Conservation (phyloP, 2,329 filamentous ascomycete genomes). For the Colletotrichum godetiae region DNA sequence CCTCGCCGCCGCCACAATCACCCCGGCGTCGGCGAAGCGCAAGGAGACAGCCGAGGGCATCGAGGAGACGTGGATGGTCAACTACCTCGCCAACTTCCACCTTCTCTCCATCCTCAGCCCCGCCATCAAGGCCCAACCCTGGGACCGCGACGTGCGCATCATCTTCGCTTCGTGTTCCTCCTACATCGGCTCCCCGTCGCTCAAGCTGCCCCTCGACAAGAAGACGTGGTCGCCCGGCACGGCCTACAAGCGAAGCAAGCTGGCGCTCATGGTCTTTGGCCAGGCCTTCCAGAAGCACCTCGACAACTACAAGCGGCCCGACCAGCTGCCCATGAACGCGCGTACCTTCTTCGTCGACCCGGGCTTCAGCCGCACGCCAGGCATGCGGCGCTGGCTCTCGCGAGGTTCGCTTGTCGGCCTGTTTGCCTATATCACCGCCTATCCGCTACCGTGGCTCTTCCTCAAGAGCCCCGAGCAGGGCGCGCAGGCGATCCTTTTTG, state of each 20-base stretch:
- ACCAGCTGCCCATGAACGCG: conserved; percentile 83
- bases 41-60: conserved; percentile 80
- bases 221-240: conserved; percentile 65
- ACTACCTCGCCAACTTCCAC: conserved; percentile 96
- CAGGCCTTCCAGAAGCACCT: conserved; percentile 93
- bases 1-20: conserved; percentile 84
- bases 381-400: conserved; percentile 87
- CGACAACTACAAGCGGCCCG: conserved; percentile 83
- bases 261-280: conserved; percentile 91
- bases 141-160: conserved; percentile 92
- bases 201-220: conserved; percentile 63
- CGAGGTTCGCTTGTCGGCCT: conserved; percentile 86
- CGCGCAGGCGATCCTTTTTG: conserved; percentile 87
- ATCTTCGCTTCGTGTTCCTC: conserved; percentile 88
- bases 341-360: conserved; percentile 90
- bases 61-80: conserved; percentile 92
- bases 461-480: conserved; percentile 87
- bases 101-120: conserved; percentile 91
- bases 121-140: conserved; percentile 88
- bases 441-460: conserved; percentile 86
- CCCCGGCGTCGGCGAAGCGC: conserved; percentile 71
- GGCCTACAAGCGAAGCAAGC: conserved; percentile 74
- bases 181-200: conserved; percentile 82
- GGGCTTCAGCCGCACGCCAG: conserved; percentile 84
- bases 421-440: conserved; percentile 79